A percentile compares a stretch with the other conserved stretches of the same genome.
phyloP scores from a whole-genome alignment of 2,329 filamentous ascomycete genomes.

The Diaporthe destruens region DNA sequence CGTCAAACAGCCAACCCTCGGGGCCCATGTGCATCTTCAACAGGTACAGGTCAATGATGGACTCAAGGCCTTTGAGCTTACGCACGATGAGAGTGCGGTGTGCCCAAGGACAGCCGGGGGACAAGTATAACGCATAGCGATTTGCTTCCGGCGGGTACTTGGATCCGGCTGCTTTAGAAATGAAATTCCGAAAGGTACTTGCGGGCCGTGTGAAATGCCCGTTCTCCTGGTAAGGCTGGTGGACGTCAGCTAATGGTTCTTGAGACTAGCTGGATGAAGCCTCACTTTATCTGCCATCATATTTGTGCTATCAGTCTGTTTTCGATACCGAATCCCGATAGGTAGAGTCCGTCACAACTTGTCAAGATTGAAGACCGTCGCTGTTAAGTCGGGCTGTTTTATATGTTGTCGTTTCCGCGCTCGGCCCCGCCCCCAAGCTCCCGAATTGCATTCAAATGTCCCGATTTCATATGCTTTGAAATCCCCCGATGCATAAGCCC shows the following conservation, averaged over 20 bases:
- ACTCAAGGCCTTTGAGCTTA: conserved; percentile 79
- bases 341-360: not conserved
- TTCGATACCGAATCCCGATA: no score
- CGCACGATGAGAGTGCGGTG: conserved; percentile 81
- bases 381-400: not conserved
- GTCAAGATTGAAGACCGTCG: not conserved
- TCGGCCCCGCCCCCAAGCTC: not conserved
- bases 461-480: conserved; percentile 21
- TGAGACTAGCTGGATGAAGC: not conserved
- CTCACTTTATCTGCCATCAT: conserved; percentile 23
- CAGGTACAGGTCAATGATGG: conserved; percentile 75
- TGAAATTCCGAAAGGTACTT: conserved; percentile 66
- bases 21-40: conserved; percentile 75
- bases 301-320: not conserved
- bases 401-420: not conserved
- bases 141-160: conserved; percentile 69
- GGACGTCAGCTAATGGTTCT: not conserved
- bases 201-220: conserved; percentile 66
- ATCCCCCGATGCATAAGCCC: conserved; percentile 5
- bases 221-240: conserved; percentile 49
- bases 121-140: conserved; percentile 73
- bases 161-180: conserved; percentile 64
- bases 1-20: conserved; percentile 66
- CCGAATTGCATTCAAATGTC: not conserved
- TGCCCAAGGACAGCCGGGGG: conserved; percentile 74